Evolutionary conservation across 1,284 basidiomycete species (phyloP), one percentile per base, ranked within the genome.

Genomic region (Ustilago curta): DNA sequence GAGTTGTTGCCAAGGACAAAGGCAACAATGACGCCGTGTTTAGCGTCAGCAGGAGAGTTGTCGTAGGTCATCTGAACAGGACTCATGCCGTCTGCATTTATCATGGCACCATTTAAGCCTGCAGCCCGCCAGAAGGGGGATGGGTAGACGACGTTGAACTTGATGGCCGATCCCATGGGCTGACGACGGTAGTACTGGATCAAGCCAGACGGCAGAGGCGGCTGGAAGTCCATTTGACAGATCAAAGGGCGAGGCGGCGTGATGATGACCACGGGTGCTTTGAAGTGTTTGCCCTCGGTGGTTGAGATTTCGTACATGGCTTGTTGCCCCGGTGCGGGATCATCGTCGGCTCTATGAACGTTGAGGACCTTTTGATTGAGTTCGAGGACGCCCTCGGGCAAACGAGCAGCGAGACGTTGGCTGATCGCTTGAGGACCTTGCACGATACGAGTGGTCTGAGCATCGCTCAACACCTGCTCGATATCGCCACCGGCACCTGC

Each of bases 81-180:
- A n/a, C 59, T 67, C 25, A 32, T 53, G 25, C 57, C 55, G 44
- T 75, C 72, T 8, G 70, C 63, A 48, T 72, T 72, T 70, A 71
- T 66, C 63, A 63, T 62, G 31, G 59, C 51, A 31, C 73, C 73
- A 25, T 35, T 76, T 32, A 71, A 59, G 23, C 70, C 70, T 2
- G 58, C 59, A 18, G 51, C 47, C 32, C 73, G 39, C 73, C 70
- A 76, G 49, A 76, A 76, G n/a, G 73, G 73, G 18, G 54, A 61
- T 16, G 59, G 4, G 40, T 76, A 76, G 61, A 69, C 35, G 31
- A 71, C 35, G 50, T 71, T 76, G 64, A 60, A 69, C 61, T 76
- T 76, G 68, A 71, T 71, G 4, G 49, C 64, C 4, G 68, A 71
- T 9, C 70, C 73, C 73, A 76, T 76, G 4, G 73, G 73, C 55